Percentiles rank a stretch among this genome's conserved stretches.
phyloP scores from a whole-genome alignment of 805 yeast genomes.

The Pichia gijzeniarum region DNA sequence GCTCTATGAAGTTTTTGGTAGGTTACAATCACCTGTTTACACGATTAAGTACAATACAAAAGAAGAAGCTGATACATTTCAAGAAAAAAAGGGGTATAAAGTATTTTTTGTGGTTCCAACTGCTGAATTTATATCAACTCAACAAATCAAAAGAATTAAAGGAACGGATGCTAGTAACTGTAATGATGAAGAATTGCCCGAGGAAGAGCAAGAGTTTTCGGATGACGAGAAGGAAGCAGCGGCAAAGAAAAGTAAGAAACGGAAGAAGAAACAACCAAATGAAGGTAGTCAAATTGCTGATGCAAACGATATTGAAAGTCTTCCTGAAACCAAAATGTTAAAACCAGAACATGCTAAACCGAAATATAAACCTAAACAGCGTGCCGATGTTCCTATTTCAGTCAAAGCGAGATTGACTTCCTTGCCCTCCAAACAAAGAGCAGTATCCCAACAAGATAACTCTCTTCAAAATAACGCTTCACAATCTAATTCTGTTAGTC shows the following conservation, averaged over 20 bases:
- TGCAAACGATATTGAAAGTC: not conserved
- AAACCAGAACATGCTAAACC: not conserved
- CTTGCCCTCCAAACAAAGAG: slow-evolving; percentile 12
- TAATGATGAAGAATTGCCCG: slow-evolving; percentile 90
- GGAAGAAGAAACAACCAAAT: slow-evolving; percentile 38
- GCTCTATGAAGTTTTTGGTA: slow-evolving; percentile 85
- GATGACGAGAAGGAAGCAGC: slow-evolving; percentile 88
- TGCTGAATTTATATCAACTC: slow-evolving; percentile 74
- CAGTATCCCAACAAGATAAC: not conserved
- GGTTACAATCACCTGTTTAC: slow-evolving; percentile 73
- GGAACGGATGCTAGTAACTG: slow-evolving; percentile 95
- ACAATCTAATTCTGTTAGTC: slow-evolving; percentile 3
- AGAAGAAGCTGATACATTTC: slow-evolving; percentile 43
- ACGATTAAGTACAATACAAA: slow-evolving; percentile 58
- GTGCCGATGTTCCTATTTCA: not conserved
- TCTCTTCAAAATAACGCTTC: not conserved
- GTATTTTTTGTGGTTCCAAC: slow-evolving; percentile 77
- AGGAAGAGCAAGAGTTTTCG: slow-evolving; percentile 89
- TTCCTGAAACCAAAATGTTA: not conserved
- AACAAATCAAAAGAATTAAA: slow-evolving; percentile 56
- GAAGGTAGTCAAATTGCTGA: not conserved
- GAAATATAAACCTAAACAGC: not conserved
- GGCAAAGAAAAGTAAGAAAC: slow-evolving; percentile 57
- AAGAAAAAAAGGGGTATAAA: slow-evolving; percentile 43
- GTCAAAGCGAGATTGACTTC: slow-evolving; percentile 15